Conservation (phyloP, 2,329 filamentous ascomycete genomes). For the Diplodia intermedia region DNA sequence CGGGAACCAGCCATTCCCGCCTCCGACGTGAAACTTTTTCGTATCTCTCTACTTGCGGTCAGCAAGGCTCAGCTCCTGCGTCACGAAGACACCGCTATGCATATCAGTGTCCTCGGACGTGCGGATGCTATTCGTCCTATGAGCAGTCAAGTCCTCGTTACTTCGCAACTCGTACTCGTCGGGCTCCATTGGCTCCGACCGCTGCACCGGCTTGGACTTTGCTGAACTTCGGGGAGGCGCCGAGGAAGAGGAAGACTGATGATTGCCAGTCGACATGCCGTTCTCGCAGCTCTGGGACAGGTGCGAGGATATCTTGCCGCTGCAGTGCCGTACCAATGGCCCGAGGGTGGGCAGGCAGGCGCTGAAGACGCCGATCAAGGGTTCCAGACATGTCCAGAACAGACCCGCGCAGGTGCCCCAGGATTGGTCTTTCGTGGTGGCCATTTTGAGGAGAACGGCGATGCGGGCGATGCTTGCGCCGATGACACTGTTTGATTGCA, state of each 20-base stretch:
- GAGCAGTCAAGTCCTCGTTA: not conserved
- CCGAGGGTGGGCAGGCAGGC: not conserved
- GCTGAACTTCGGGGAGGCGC: too few relatives aligned
- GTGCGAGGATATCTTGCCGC: not conserved
- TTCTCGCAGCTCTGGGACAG: not conserved
- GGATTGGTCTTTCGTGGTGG: not conserved
- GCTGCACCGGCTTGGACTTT: too few relatives aligned
- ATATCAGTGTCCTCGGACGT: not conserved
- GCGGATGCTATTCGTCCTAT: conserved; percentile 1
- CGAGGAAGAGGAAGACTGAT: too few relatives aligned
- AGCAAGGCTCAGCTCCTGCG: not conserved
- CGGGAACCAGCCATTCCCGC: not conserved
- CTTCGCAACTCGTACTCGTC: not conserved
- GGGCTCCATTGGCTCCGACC: not conserved
- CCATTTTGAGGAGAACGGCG: not conserved
- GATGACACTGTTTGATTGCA: not conserved
- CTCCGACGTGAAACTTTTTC: not conserved
- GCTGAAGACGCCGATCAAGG: conserved; percentile 7
- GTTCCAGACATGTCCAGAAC: not conserved
- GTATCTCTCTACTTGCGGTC: too few relatives aligned
- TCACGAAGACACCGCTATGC: not conserved
- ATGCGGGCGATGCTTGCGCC: conserved; percentile 9
- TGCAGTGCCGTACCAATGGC: not conserved
- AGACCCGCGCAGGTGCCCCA: not conserved
- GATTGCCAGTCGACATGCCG: too few relatives aligned